Evolutionary conservation across 768 basidiomycete genomes (phyloP), one percentile per base, ranked within the genome.

Genomic region (Boletus sp.): DNA sequence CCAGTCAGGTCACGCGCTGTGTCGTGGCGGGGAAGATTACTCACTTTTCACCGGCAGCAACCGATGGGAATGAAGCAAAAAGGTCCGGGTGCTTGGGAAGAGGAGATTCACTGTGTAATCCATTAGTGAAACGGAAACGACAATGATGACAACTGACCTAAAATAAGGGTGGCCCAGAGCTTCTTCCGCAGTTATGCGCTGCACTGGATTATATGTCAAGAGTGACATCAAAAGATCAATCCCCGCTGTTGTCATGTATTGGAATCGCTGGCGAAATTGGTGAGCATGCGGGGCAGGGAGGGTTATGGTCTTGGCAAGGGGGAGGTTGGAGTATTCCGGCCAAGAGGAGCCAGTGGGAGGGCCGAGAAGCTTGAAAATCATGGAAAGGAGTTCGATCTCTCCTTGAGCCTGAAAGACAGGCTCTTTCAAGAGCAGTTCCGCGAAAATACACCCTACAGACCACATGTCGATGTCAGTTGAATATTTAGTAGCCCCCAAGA

Each of bases 361-460:
- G 0, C 97, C 97, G 2, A 98, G 83, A 7, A 98, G 83, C 69
- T 90, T 94, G 78, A 97, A 96, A 51, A 98, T 96, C 87, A 92
- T 90, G 49, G 84, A 83, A 47, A 98, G 78, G 59, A 98, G 85
- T 67, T 99, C 96, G 14, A 96, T 77, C 70, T 99, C 97, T 39
- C 87, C 87, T 67, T 95, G 89, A n/a, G 95, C 94, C 74, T 95
- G 96, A 71, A 98, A 94, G n/a, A 98, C 78, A 3, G 97, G 94
- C 71, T 97, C 94, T 61, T 94, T 94, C 63, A 96, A 79, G 65
- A 99, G 84, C 47, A 99, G 78, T 71, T 99, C 97, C 14, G 92
- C 95, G 67, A 98, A 98, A 63, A 99, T 98, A 77, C 97, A 99
- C 8, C 97, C 97, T 10, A 97, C 93, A 48, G 93, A 96, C 97